A percentile compares a stretch with the other conserved stretches of the same genome.
Conservation (phyloP, 1,139 yeast genomes). For the Meyerozyma smithsonii region DNA sequence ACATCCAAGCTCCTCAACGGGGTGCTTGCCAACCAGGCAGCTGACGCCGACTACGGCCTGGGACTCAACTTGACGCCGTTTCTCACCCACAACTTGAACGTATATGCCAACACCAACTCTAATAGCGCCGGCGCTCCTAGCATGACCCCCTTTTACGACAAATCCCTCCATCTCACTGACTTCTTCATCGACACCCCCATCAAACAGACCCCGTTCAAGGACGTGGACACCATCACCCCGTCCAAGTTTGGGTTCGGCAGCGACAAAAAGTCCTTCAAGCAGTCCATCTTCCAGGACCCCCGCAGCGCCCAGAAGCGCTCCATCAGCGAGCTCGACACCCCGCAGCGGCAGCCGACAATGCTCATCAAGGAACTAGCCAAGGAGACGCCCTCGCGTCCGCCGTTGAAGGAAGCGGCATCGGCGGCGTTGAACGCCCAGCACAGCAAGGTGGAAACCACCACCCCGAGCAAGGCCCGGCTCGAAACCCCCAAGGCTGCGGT, state of each 20-base stretch:
- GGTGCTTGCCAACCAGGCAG: constrained; percentile 11
- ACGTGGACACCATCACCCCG: constrained; percentile 41
- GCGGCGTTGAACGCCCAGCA: constrained; percentile 2
- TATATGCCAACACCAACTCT: constrained; percentile 2
- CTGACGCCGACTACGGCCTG: constrained; percentile 30
- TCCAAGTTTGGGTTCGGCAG: constrained; percentile 32
- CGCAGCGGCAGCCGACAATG: constrained; percentile 35
- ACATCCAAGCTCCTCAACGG: constrained; percentile 22
- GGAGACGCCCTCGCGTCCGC: constrained; percentile 6
- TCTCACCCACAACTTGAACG: constrained; percentile 34
- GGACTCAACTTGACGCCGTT: constrained; percentile 44
- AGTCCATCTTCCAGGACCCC: constrained; percentile 18
- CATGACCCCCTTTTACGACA: constrained; percentile 44
- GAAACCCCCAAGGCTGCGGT: constrained; percentile 4
- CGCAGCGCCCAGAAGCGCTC: constrained; percentile 30
- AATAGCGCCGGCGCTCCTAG: constrained; percentile 10
- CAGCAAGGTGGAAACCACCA: constrained; percentile 6
- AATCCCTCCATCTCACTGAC: constrained; percentile 38
- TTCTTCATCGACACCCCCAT: constrained; percentile 46
- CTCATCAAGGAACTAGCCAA: constrained; percentile 1
- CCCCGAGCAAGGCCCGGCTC: neutral
- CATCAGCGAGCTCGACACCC: constrained; percentile 37
- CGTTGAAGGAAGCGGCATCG: constrained; percentile 7
- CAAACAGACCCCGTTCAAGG: constrained; percentile 27
- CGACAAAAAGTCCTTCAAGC: constrained; percentile 16